phyloP scores from a whole-genome alignment of 768 basidiomycete species.

The Russula dissimulans region DNA sequence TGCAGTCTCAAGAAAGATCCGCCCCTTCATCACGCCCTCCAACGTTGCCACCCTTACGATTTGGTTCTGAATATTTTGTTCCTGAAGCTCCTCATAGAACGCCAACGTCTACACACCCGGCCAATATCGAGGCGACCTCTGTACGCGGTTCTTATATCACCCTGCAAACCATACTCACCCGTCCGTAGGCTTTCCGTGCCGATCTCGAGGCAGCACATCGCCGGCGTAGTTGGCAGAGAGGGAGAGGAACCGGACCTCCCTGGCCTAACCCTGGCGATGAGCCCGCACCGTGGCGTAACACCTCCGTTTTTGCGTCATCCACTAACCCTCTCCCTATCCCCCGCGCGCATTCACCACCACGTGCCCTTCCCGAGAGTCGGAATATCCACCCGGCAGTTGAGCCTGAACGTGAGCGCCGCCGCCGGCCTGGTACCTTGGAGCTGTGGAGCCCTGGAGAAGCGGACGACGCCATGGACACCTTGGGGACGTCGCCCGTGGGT shows the following conservation, averaged over 20 bases:
- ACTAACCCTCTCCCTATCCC: conserved; percentile 5
- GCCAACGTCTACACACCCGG: background rate
- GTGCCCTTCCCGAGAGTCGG: background rate
- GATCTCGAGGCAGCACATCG: conserved; percentile 5
- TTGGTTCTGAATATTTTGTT: conserved; percentile 6
- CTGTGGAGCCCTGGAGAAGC: conserved; percentile 6
- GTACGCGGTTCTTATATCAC: background rate
- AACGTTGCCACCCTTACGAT: conserved; percentile 17
- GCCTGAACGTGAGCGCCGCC: conserved; percentile 4
- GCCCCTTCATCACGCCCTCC: conserved; percentile 10
- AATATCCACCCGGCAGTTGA: conserved; percentile 2
- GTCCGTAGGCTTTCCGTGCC: conserved; percentile 6
- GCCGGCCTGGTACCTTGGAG: background rate
- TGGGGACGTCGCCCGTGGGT: background rate
- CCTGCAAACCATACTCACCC: background rate
- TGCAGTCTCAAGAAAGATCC: conserved; percentile 8
- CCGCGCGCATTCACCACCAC: conserved; percentile 12
- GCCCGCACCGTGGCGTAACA: conserved; percentile 1
- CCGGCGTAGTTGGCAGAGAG: conserved; percentile 11
- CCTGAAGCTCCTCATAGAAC: conserved; percentile 1
- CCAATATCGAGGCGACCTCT: background rate
- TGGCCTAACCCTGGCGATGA: conserved; percentile 1
- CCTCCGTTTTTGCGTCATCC: background rate
- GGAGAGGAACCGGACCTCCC: background rate
- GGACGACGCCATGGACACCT: conserved; percentile 1